Evolutionary conservation across 2,329 filamentous ascomycete species (phyloP).

Genomic region (Metarhizium album): DNA sequence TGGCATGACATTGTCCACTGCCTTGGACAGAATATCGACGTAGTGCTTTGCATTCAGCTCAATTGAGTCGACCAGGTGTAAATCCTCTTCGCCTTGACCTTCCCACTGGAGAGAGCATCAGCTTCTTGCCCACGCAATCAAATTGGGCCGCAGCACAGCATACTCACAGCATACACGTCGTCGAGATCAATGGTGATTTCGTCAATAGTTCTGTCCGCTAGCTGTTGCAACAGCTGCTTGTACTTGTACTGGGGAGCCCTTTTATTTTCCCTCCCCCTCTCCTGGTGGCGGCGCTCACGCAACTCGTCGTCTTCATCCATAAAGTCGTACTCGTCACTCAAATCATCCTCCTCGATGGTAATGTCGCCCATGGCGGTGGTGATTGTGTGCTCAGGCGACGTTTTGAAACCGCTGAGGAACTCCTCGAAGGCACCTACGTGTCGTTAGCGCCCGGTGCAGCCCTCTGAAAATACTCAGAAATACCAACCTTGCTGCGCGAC

Average conservation of each 20-base stretch:
- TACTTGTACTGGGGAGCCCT: conserved; percentile 70
- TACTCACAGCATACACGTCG: conserved; percentile 62
- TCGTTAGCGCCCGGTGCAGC: not conserved
- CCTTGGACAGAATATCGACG: conserved; percentile 79
- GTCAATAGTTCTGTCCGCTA: conserved; percentile 67
- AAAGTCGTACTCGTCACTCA: conserved; percentile 85
- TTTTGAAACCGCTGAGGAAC: conserved; percentile 84
- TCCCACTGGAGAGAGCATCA: conserved; percentile 56
- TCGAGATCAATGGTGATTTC: conserved; percentile 84
- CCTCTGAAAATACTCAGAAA: not conserved
- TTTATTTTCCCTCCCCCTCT: conserved; percentile 38
- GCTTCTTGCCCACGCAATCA: not conserved
- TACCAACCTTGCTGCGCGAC: conserved; percentile 66
- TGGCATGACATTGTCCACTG: conserved; percentile 80
- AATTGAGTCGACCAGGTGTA: conserved; percentile 72
- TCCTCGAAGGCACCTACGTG: conserved; percentile 66
- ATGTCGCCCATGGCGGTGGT: conserved; percentile 75
- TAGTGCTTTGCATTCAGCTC: conserved; percentile 92
- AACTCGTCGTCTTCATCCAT: conserved; percentile 71
- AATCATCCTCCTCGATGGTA: conserved; percentile 75
- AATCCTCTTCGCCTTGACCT: conserved; percentile 52
- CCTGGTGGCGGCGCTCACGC: conserved; percentile 36
- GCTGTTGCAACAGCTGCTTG: conserved; percentile 72
- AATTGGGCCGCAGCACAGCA: not conserved
- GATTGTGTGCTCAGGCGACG: conserved; percentile 57